Conservation (phyloP, 805 yeast species). For the Barnettozyma pratensis region DNA sequence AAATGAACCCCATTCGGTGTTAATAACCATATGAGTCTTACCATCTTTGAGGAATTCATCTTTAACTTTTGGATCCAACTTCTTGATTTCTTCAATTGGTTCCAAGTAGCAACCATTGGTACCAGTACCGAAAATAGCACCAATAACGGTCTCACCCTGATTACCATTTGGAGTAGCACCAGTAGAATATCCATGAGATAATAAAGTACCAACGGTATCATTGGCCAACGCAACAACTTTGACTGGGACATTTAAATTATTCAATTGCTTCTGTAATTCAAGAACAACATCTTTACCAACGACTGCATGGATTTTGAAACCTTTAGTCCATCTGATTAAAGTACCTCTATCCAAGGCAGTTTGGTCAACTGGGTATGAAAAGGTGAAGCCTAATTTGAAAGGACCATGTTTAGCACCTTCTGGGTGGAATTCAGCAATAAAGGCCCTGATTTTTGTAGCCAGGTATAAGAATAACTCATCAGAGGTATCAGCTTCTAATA, state of each 20-base stretch:
- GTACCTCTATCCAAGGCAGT: constrained; percentile 73
- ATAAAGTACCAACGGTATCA: constrained; percentile 92
- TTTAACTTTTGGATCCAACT: constrained; percentile 49
- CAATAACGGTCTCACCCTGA: constrained; percentile 73
- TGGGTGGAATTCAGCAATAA: constrained; percentile 61
- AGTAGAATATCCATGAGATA: constrained; percentile 81
- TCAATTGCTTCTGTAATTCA: constrained; percentile 65
- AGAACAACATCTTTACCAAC: constrained; percentile 80
- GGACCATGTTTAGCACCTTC: constrained; percentile 23
- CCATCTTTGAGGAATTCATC: constrained; percentile 36
- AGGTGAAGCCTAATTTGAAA: constrained; percentile 86
- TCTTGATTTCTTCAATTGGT: constrained; percentile 63
- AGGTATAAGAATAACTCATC: constrained; percentile 69
- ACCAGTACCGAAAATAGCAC: constrained; percentile 95
- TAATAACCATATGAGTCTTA: constrained; percentile 73
- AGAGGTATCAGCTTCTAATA: constrained; percentile 59
- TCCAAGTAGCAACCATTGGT: constrained; percentile 95
- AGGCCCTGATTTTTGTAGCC: constrained; percentile 63
- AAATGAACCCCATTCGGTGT: constrained; percentile 98
- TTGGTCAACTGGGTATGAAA: constrained; percentile 90
- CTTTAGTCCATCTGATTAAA: constrained; percentile 94
- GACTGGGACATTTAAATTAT: constrained; percentile 55
- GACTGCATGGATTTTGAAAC: constrained; percentile 80
- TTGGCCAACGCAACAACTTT: constrained; percentile 84
- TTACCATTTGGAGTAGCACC: constrained; percentile 47